Conservation (phyloP, 176 grass and related monocot genomes). For the Elaeis guineensis region DNA sequence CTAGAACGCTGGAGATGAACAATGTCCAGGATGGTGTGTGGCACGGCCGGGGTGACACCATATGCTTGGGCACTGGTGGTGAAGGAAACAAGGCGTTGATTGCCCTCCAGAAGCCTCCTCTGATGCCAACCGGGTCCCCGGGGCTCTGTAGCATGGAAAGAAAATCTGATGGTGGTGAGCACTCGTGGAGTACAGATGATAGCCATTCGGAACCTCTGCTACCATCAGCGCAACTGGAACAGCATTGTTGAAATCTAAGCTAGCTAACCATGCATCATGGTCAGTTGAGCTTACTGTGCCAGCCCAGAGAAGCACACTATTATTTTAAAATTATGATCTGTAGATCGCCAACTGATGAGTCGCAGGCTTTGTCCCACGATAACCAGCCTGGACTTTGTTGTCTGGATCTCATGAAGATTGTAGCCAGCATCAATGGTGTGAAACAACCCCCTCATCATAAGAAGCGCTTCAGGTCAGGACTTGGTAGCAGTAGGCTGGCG, state of each 20-base stretch:
- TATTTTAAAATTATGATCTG: not conserved
- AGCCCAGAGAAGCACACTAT: not conserved
- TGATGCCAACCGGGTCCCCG: constrained; percentile 59
- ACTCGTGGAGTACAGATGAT: constrained; percentile 15
- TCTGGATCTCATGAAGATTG: too few relatives aligned
- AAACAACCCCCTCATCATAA: too few relatives aligned
- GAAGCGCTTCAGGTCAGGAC: too few relatives aligned
- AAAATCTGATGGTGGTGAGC: constrained; percentile 28
- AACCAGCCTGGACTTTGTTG: too few relatives aligned
- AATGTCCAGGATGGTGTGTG: constrained; percentile 91
- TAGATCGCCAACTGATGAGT: too few relatives aligned
- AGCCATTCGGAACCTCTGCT: constrained; percentile 28
- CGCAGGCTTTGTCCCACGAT: too few relatives aligned
- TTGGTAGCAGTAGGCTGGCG: too few relatives aligned
- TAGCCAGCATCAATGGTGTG: too few relatives aligned
- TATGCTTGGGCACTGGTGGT: constrained; percentile 55
- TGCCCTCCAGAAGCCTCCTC: constrained; percentile 38
- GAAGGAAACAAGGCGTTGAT: constrained; percentile 56
- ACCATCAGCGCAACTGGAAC: constrained; percentile 20
- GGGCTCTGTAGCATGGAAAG: constrained; percentile 80
- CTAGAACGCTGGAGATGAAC: constrained; percentile 92
- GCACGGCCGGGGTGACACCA: constrained; percentile 89
- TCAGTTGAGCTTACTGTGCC: too few relatives aligned
- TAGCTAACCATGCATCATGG: not conserved
- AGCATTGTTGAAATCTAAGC: constrained; percentile 9